phyloP scores from a whole-genome alignment of 1,284 basidiomycete species.

The Thelephora terrestris region DNA sequence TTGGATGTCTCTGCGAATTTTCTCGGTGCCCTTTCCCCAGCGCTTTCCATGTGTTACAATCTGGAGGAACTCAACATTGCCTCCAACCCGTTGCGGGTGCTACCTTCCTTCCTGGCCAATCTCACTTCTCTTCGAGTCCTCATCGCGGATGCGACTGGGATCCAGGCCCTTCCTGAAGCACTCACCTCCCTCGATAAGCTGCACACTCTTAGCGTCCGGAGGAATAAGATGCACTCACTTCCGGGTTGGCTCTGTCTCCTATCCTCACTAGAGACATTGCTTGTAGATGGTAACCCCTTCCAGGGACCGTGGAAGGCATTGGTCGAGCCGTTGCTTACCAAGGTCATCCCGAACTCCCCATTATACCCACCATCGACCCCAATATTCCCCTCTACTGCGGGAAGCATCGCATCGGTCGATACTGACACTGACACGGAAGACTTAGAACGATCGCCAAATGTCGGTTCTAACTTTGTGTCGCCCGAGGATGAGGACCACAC shows the following conservation, averaged over 20 bases:
- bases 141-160: constrained; percentile 81
- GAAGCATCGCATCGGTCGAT: constrained; percentile 31
- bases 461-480: constrained; percentile 7
- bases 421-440: constrained; percentile 44
- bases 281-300: constrained; percentile 91
- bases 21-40: constrained; percentile 71
- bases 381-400: constrained; percentile 40
- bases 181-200: constrained; percentile 62
- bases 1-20: constrained; percentile 87
- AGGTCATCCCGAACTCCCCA: constrained; percentile 42
- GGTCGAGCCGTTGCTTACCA: constrained; percentile 70
- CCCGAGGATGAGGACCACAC: constrained; percentile 57
- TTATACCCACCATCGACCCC: constrained; percentile 61
- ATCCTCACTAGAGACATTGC: constrained; percentile 72
- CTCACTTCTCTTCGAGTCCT: constrained; percentile 76
- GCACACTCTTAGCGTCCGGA: constrained; percentile 80
- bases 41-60: constrained; percentile 63
- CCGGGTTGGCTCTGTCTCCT: constrained; percentile 91
- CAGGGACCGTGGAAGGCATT: constrained; percentile 85
- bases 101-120: constrained; percentile 76
- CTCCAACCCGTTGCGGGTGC: constrained; percentile 75
- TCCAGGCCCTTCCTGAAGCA: constrained; percentile 63
- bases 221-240: constrained; percentile 83
- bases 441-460: constrained; percentile 32
- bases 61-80: constrained; percentile 95